phyloP scores from a whole-genome alignment of 306 rosid species.

The Gastrolobium bilobum region DNA sequence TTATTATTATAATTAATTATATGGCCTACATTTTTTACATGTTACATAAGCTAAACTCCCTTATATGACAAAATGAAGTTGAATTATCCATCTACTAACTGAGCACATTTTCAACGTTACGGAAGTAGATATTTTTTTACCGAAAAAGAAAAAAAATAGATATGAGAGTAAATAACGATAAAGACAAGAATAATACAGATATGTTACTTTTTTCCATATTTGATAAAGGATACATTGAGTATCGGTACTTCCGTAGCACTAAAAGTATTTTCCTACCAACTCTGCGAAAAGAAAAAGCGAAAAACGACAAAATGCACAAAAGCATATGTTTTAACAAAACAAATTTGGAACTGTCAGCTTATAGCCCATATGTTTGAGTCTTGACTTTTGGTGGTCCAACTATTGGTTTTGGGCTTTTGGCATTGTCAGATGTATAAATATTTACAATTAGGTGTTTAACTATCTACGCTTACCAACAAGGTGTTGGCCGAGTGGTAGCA shows the following conservation, averaged over 20 bases:
- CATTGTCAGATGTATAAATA: background rate
- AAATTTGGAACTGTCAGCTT: background rate
- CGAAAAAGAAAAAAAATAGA: too few species aligned
- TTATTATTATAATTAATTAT: conserved; percentile 33
- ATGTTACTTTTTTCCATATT: too few species aligned
- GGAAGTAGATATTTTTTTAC: too few species aligned
- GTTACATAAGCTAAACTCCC: conserved; percentile 8
- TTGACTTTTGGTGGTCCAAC: background rate
- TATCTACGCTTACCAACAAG: too few species aligned
- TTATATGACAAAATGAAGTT: background rate
- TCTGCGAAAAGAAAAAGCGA: background rate
- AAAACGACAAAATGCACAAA: background rate
- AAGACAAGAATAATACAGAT: too few species aligned
- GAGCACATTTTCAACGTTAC: too few species aligned
- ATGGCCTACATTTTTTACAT: background rate
- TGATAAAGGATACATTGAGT: too few species aligned
- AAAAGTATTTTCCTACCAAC: background rate
- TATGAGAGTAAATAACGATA: too few species aligned
- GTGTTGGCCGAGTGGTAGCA: too few species aligned
- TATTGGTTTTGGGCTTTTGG: background rate
- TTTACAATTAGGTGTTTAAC: too few species aligned
- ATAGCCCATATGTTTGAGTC: background rate
- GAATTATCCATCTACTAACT: background rate
- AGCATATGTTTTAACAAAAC: background rate
- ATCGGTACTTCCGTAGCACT: too few species aligned